These are phyloP conservation scores for Diaporthe caulivora DNA, from an alignment of 2,329 filamentous ascomycete genomes.

Conservation along the genomic window DNA sequence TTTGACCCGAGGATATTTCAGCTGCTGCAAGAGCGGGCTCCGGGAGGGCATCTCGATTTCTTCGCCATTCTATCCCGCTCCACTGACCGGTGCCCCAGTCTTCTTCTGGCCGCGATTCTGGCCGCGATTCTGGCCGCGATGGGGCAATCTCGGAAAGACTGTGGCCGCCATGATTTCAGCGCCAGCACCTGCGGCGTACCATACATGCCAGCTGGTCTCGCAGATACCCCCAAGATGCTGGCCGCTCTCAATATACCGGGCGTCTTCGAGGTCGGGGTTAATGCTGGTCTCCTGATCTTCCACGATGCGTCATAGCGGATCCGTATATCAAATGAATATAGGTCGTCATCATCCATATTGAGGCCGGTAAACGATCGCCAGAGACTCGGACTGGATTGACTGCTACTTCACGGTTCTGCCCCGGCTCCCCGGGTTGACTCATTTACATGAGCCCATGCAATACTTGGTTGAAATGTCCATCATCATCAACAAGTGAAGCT, in stretches of 20 bases:
- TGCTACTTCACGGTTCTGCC: not conserved
- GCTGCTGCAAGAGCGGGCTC: not conserved
- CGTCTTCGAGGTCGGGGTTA: too few species aligned
- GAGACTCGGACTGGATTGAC: too few species aligned
- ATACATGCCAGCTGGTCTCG: not conserved
- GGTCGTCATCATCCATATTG: constrained; percentile 1
- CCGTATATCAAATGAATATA: not conserved
- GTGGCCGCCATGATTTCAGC: not conserved
- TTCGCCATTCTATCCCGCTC: not conserved
- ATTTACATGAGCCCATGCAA: not conserved
- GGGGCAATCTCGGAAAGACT: not conserved
- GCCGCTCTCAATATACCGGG: not conserved
- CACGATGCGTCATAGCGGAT: not conserved
- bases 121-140: not conserved
- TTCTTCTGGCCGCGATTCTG: constrained; percentile 1
- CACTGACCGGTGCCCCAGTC: not conserved
- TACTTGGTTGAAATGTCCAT: not conserved
- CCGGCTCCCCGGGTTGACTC: not conserved
- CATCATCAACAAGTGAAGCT: not conserved
- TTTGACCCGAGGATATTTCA: not conserved
- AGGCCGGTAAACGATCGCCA: not conserved
- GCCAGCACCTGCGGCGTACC: not conserved
- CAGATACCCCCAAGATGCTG: not conserved
- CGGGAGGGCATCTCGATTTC: not conserved
- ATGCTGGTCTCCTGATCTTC: not conserved